phyloP scores from a whole-genome alignment of 305 asterid genomes.

The Nicotiana rustica region DNA sequence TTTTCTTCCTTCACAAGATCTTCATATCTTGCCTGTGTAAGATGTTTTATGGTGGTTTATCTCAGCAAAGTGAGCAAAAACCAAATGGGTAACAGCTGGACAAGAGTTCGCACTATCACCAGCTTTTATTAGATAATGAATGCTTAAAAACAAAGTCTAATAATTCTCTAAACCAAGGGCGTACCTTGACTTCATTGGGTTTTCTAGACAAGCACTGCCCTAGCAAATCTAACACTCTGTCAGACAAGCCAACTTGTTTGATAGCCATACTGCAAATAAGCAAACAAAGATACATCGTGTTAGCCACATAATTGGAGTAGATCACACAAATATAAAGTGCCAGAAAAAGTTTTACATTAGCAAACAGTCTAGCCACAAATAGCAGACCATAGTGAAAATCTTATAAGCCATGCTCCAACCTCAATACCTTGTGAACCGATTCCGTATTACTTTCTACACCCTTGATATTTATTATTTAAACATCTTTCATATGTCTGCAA shows the following conservation, averaged over 20 bases:
- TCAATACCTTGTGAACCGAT: slow-evolving; percentile 8
- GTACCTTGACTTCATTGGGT: slow-evolving; percentile 84
- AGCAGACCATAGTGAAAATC: slow-evolving; percentile 9
- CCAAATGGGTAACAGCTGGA: slow-evolving; percentile 72
- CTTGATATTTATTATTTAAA: not conserved
- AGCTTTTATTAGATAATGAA: slow-evolving; percentile 45
- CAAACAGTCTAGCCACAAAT: slow-evolving; percentile 25
- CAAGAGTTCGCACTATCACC: slow-evolving; percentile 74
- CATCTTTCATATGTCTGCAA: slow-evolving; percentile 12
- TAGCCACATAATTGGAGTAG: slow-evolving; percentile 31
- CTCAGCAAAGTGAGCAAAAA: slow-evolving; percentile 68
- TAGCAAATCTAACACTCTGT: slow-evolving; percentile 65
- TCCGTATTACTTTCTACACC: not conserved
- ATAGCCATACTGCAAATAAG: slow-evolving; percentile 64
- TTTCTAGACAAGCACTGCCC: slow-evolving; percentile 79
- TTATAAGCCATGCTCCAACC: slow-evolving; percentile 8
- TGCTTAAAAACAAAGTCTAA: slow-evolving; percentile 34
- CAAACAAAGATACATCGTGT: slow-evolving; percentile 27
- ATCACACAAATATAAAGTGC: slow-evolving; percentile 5
- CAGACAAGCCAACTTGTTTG: slow-evolving; percentile 66
- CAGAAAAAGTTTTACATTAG: not conserved
- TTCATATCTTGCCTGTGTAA: slow-evolving; percentile 96
- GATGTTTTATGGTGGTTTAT: slow-evolving; percentile 74
- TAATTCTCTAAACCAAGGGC: slow-evolving; percentile 35
- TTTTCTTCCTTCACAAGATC: slow-evolving; percentile 61